Percentiles rank a stretch among this genome's conserved stretches.
Conservation (phyloP, 1,139 yeast species). For the Lodderomyces beijingensis region DNA sequence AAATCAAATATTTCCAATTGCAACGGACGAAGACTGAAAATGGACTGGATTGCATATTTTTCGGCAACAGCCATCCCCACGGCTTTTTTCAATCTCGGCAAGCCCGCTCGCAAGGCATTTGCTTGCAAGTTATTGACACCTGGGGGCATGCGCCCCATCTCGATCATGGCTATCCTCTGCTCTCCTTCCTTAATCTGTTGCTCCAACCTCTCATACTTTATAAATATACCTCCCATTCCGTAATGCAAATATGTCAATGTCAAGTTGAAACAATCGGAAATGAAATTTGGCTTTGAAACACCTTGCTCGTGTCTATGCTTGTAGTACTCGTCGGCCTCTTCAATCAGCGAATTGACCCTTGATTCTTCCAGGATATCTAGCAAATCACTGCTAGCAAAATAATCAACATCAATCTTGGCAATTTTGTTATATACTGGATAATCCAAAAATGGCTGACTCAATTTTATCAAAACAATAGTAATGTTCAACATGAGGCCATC, state of each 20-base stretch:
- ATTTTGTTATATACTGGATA: constrained; percentile 56
- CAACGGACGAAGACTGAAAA: constrained; percentile 50
- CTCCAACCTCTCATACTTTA: constrained; percentile 53
- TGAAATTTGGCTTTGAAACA: constrained; percentile 52
- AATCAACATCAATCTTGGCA: constrained; percentile 68
- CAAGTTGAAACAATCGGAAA: constrained; percentile 82
- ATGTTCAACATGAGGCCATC: constrained; percentile 84
- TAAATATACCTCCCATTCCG: constrained; percentile 78
- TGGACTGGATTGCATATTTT: constrained; percentile 54
- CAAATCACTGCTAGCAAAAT: constrained; percentile 50
- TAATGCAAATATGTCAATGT: constrained; percentile 78
- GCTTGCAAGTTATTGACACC: constrained; percentile 29
- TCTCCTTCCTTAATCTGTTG: constrained; percentile 49
- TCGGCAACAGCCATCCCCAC: constrained; percentile 38
- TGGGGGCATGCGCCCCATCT: constrained; percentile 25
- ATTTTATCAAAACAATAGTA: constrained; percentile 58
- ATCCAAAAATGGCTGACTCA: constrained; percentile 83
- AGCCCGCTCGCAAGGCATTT: constrained; percentile 29
- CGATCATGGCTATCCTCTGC: constrained; percentile 47
- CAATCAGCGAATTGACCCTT: constrained; percentile 69
- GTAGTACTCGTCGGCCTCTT: constrained; percentile 61
- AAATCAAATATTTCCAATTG: constrained; percentile 73
- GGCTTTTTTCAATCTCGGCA: constrained; percentile 43
- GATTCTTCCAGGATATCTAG: constrained; percentile 77
- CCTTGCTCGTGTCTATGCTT: constrained; percentile 10